Evolutionary conservation across 2,329 filamentous ascomycete species (phyloP).

Genomic region (Didymella exigua): DNA sequence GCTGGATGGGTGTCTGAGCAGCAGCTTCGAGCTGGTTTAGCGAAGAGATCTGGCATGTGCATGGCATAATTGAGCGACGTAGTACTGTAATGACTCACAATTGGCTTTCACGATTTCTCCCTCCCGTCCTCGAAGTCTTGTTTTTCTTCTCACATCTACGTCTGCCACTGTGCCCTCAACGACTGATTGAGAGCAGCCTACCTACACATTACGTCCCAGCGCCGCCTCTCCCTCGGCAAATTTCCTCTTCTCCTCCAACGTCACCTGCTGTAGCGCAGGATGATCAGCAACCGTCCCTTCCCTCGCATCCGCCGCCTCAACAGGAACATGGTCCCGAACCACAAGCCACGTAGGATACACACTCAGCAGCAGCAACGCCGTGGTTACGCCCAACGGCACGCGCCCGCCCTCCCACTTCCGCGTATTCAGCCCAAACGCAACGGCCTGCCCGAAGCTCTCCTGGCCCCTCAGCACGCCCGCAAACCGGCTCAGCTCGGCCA

Average conservation of each 20-base stretch:
- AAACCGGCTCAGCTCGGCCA: conserved; percentile 56
- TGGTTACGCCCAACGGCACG: conserved; percentile 52
- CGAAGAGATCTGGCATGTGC: conserved; percentile 1
- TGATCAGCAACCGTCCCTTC: background rate
- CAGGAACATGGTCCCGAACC: conserved; percentile 36
- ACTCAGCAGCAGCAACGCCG: conserved; percentile 33
- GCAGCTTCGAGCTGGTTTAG: background rate
- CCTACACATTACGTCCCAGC: conserved; percentile 14
- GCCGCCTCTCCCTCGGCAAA: conserved; percentile 21
- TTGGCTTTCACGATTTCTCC: too few relatives aligned
- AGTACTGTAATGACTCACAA: background rate
- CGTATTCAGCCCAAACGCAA: conserved; percentile 53
- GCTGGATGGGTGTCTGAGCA: background rate
- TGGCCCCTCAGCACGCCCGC: conserved; percentile 54
- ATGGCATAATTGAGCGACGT: conserved; percentile 6
- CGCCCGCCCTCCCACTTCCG: conserved; percentile 52
- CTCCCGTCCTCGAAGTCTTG: conserved; percentile 12
- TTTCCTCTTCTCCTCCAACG: conserved; percentile 17
- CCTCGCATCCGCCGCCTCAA: conserved; percentile 22
- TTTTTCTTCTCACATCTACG: background rate
- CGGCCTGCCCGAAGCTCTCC: conserved; percentile 54
- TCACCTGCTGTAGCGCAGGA: conserved; percentile 7
- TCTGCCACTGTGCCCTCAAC: too few relatives aligned
- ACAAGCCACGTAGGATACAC: conserved; percentile 42
- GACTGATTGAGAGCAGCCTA: background rate